phyloP scores from a whole-genome alignment of 495 filamentous ascomycete species.

The Aspergillus avenaceus region DNA sequence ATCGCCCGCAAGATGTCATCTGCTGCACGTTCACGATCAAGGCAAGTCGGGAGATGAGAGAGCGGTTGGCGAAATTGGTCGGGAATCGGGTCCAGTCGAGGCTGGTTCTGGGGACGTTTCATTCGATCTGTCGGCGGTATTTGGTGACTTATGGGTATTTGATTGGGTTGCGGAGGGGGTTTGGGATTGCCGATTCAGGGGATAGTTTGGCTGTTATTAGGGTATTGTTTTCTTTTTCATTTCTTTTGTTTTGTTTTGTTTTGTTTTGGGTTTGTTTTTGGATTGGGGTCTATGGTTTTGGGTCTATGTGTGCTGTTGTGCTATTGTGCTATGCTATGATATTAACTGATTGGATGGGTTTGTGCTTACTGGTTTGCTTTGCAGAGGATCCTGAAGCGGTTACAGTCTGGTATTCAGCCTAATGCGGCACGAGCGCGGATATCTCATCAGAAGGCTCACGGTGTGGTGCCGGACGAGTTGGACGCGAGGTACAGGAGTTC shows the following conservation, averaged over 20 bases:
- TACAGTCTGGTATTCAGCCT: constrained; percentile 64
- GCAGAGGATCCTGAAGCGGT: constrained; percentile 75
- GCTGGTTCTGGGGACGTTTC: constrained; percentile 90
- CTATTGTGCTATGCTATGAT: not conserved
- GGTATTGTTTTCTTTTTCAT: constrained; percentile 10
- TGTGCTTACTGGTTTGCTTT: not conserved
- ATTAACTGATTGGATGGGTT: not conserved
- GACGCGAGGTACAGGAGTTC: constrained; percentile 33
- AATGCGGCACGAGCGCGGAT: constrained; percentile 68
- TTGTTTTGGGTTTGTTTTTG: too few relatives aligned
- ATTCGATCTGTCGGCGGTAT: constrained; percentile 87
- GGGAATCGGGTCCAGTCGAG: constrained; percentile 73
- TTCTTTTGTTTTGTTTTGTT: not conserved
- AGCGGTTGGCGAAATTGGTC: constrained; percentile 73
- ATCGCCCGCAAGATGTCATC: constrained; percentile 86
- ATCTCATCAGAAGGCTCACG: constrained; percentile 80
- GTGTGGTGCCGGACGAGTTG: constrained; percentile 44
- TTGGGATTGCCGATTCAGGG: constrained; percentile 86
- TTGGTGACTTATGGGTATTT: constrained; percentile 79
- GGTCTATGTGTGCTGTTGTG: not conserved
- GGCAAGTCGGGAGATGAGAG: constrained; percentile 92
- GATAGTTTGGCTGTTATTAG: constrained; percentile 72
- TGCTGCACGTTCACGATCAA: constrained; percentile 98
- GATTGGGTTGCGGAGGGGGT: constrained; percentile 77
- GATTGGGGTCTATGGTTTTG: too few relatives aligned